These are phyloP conservation scores for Sedum album DNA, from an alignment of 164 flowering plant genomes.

Conservation along the genomic window DNA sequence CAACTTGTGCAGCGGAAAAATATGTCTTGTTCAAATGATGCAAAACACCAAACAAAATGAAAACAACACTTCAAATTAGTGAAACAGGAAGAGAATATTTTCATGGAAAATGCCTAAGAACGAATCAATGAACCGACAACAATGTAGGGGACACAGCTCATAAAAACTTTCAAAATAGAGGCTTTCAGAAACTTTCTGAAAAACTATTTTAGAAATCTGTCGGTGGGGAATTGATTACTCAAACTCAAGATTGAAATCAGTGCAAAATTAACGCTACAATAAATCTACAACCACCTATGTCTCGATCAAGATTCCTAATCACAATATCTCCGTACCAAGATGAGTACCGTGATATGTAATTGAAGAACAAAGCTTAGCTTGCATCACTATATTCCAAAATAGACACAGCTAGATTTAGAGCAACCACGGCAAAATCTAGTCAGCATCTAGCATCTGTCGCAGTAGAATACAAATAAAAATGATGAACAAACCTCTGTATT, in stretches of 20 bases:
- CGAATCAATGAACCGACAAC: background rate
- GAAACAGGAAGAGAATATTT: background rate
- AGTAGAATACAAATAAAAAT: background rate
- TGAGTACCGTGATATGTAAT: background rate
- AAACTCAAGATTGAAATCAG: background rate
- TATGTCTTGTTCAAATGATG: background rate
- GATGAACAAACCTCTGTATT: background rate
- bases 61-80: background rate
- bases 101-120: background rate
- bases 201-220: background rate
- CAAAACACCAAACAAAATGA: background rate
- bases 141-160: background rate
- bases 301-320: background rate
- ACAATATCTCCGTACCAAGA: background rate
- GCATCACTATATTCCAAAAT: background rate
- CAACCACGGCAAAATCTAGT: background rate
- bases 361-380: background rate
- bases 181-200: background rate
- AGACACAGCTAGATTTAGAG: background rate
- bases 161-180: background rate
- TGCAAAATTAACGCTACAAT: background rate
- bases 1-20: background rate
- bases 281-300: background rate
- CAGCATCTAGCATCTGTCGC: background rate
- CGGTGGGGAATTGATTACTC: background rate